Percentiles rank a stretch among this genome's conserved stretches.
phyloP scores from a whole-genome alignment of 352 stramenopile species.

The Globisporangium paroecandrum region DNA sequence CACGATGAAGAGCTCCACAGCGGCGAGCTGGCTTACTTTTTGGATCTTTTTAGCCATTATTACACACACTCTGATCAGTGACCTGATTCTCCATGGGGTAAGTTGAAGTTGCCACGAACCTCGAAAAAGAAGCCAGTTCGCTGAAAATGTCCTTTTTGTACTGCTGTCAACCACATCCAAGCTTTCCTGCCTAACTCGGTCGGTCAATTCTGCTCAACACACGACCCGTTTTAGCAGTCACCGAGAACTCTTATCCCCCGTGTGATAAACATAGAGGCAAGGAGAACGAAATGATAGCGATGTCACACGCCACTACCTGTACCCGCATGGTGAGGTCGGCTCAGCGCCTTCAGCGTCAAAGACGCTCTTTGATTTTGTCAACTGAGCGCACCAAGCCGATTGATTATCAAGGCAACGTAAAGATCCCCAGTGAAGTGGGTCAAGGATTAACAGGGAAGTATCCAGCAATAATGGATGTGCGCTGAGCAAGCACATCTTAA shows the following conservation, averaged over 20 bases:
- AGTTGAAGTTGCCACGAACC: constrained; percentile 4
- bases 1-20: background rate
- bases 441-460: background rate
- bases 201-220: background rate
- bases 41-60: constrained; percentile 11
- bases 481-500: background rate
- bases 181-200: background rate
- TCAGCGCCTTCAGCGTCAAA: too few relatives aligned
- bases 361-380: background rate
- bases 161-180: background rate
- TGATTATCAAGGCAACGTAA: background rate
- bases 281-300: too few relatives aligned
- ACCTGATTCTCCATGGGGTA: background rate
- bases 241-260: too few relatives aligned
- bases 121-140: constrained; percentile 8
- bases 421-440: background rate
- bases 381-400: background rate
- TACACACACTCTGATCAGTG: background rate
- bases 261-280: too few relatives aligned
- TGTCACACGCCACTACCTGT: too few relatives aligned
- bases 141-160: background rate
- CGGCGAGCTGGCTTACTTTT: background rate
- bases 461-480: background rate
- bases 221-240: too few relatives aligned
- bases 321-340: too few relatives aligned